phyloP scores from a whole-genome alignment of 768 basidiomycete species.

The Suillus sp. region DNA sequence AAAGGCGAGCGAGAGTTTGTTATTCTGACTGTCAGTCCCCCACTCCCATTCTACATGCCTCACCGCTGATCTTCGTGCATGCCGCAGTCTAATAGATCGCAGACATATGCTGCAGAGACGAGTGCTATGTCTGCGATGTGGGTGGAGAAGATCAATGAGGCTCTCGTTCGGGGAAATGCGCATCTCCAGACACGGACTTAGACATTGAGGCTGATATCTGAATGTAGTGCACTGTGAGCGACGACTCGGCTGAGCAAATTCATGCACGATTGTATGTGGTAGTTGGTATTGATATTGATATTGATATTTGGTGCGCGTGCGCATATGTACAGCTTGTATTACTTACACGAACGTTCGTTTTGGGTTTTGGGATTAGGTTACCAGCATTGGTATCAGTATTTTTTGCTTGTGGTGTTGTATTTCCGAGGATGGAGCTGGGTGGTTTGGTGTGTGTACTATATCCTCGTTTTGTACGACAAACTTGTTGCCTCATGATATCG shows the following conservation, averaged over 20 bases:
- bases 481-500: no score
- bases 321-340: slow-evolving; percentile 2
- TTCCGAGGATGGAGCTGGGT: not conserved
- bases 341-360: not conserved
- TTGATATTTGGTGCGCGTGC: not conserved
- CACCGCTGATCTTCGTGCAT: not conserved
- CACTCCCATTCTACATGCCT: not conserved
- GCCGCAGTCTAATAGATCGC: slow-evolving; percentile 47
- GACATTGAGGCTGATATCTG: not conserved
- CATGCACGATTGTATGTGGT: slow-evolving; percentile 1
- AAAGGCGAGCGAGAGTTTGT: slow-evolving; percentile 63
- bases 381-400: not conserved
- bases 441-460: no score
- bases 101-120: slow-evolving; percentile 45
- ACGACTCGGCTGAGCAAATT: not conserved
- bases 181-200: slow-evolving; percentile 1
- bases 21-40: slow-evolving; percentile 55
- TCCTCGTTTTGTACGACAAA: no score
- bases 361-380: not conserved
- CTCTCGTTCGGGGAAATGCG: slow-evolving; percentile 16
- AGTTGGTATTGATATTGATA: not conserved
- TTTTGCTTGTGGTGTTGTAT: not conserved
- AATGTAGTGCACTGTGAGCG: not conserved
- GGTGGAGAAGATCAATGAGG: slow-evolving; percentile 43
- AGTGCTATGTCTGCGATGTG: slow-evolving; percentile 36